Conservation (phyloP, 495 filamentous ascomycete species). For the Xylaria telfairii region DNA sequence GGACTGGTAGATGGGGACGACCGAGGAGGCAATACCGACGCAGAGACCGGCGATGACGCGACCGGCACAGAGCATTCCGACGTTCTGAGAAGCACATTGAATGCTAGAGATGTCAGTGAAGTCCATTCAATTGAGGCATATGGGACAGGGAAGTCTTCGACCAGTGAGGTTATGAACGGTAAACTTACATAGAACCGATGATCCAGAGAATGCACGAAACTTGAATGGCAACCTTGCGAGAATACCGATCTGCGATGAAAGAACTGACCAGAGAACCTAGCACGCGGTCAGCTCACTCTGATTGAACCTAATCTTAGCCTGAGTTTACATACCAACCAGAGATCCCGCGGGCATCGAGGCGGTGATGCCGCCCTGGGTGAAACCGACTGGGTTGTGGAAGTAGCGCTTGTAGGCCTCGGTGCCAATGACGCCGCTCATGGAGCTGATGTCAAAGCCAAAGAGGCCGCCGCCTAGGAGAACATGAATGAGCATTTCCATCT, state of each 20-base stretch:
- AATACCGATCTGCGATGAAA: conserved; percentile 71
- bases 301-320: neutral
- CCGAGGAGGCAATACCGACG: conserved; percentile 75
- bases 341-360: conserved; percentile 79
- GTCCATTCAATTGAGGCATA: neutral
- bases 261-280: conserved; percentile 64
- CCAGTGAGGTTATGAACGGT: neutral
- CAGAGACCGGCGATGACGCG: conserved; percentile 75
- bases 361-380: conserved; percentile 69
- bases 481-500: neutral
- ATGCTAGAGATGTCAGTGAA: conserved; percentile 41
- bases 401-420: conserved; percentile 67
- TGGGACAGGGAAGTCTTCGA: neutral
- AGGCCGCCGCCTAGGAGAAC: conserved; percentile 60
- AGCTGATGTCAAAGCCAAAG: conserved; percentile 77
- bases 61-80: conserved; percentile 70
- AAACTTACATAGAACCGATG: conserved; percentile 62
- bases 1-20: conserved; percentile 80
- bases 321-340: conserved; percentile 53
- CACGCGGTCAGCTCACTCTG: neutral
- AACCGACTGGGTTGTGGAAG: conserved; percentile 61
- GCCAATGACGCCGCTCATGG: conserved; percentile 71
- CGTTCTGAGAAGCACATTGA: conserved; percentile 64
- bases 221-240: conserved; percentile 72
- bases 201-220: conserved; percentile 76